Evolutionary conservation across 306 rosid species (phyloP).

Genomic region (Prunus mume): DNA sequence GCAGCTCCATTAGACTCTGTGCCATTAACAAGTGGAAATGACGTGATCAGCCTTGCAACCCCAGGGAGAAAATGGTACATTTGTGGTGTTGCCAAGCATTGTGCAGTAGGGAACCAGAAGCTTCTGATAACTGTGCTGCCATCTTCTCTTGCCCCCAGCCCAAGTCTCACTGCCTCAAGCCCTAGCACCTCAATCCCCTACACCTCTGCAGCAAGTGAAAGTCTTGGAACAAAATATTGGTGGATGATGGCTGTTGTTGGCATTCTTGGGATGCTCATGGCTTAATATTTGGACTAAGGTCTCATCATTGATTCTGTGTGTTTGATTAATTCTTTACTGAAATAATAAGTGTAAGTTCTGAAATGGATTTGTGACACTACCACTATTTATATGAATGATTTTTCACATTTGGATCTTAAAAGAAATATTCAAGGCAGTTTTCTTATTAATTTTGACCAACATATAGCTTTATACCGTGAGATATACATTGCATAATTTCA

Average conservation of each 20-base stretch:
- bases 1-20: background rate
- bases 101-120: conserved; percentile 22
- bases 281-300: background rate
- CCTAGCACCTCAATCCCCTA: background rate
- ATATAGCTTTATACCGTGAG: too few relatives aligned
- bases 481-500: too few relatives aligned
- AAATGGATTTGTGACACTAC: background rate
- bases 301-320: background rate
- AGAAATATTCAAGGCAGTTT: too few relatives aligned
- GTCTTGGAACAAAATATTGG: background rate
- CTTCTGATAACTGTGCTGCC: conserved; percentile 26
- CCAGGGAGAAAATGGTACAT: conserved; percentile 39
- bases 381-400: background rate
- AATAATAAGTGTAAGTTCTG: too few relatives aligned
- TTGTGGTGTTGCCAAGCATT: conserved; percentile 27
- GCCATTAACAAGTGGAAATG: conserved; percentile 25
- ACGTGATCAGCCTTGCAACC: conserved; percentile 18
- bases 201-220: background rate
- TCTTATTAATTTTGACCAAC: too few relatives aligned
- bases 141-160: background rate
- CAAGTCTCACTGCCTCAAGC: background rate
- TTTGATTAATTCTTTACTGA: background rate
- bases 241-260: background rate
- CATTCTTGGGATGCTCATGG: background rate
- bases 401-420: too few relatives aligned